Evolutionary conservation across 2,329 filamentous ascomycete genomes (phyloP), one percentile per base, ranked within the genome.

Genomic region (Sarocladium kiliense): DNA sequence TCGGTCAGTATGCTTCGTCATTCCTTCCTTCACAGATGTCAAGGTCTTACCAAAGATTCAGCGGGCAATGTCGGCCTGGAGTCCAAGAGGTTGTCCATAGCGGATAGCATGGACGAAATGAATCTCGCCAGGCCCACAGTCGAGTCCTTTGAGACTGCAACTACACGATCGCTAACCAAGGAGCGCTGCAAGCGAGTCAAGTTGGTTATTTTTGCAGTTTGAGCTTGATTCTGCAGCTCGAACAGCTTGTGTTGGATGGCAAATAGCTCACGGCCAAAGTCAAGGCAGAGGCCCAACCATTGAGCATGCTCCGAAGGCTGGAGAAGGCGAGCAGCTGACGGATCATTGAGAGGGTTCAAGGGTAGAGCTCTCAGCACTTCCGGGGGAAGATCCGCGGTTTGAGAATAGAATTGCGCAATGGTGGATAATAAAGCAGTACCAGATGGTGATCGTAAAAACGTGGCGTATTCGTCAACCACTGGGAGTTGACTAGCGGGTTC

Each of bases 131-230:
- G 71, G 54, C 74, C 74, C 4, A 78, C 76, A 2, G 84, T 87
- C 1, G 83, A 81, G 60, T 87, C 84, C 58, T 81, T 84, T 0
- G 78, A 75, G 3, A 85, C 77, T 7, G 76, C 75, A 12, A 80
- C 75, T 18, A 85, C 77, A 16, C 77, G 75, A 49, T 75, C 74
- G 21, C 77, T 77, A 4, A 84, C 72, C 36, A 77, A 71, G 1
- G 84, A 86, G 56, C 84, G 74, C 64, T 87, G 82, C 7, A 87
- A 71, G 7, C 84, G 77, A 58, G 78, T 86, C 59, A 87, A 68
- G 1, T 74, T 72, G 6, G 79, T 79, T 4, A 84, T 68, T 53
- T 78, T 79, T 14, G 75, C 71, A 14, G 74, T 67, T 37, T 73
- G 72, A 50, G 75, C 74, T 51, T 74, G 71, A 14, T 63, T 63